Percentiles rank a stretch among this genome's conserved stretches.
These are phyloP conservation scores for Rheum nobile DNA, from an alignment of 148 eudicot genomes.

Conservation along the genomic window DNA sequence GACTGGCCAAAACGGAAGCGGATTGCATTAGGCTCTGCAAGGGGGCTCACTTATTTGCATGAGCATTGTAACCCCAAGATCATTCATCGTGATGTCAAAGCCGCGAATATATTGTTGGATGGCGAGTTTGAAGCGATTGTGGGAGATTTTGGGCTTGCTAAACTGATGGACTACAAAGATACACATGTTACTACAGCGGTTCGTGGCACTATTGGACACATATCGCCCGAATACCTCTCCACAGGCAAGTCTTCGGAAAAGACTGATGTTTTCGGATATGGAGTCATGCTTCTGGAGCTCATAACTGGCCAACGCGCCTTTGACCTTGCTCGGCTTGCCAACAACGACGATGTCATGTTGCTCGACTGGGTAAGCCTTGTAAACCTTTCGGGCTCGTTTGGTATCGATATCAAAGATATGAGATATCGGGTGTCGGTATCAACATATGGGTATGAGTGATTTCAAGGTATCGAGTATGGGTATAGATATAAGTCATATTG, in stretches of 20 bases:
- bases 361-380: slow-evolving; percentile 9
- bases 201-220: slow-evolving; percentile 90
- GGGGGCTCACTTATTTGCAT: slow-evolving; percentile 75
- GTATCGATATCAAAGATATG: no score
- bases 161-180: slow-evolving; percentile 79
- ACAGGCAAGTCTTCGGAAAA: slow-evolving; percentile 90
- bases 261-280: slow-evolving; percentile 90
- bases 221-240: slow-evolving; percentile 89
- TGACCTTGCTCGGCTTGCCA: slow-evolving; percentile 36
- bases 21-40: slow-evolving; percentile 81
- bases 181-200: slow-evolving; percentile 94
- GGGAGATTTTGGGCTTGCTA: slow-evolving; percentile 94
- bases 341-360: slow-evolving; percentile 11
- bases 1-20: slow-evolving; percentile 86
- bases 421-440: no score
- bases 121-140: slow-evolving; percentile 69
- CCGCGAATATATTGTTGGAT: slow-evolving; percentile 75
- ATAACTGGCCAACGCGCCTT: slow-evolving; percentile 83
- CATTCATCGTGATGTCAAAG: slow-evolving; percentile 91
- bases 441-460: no score
- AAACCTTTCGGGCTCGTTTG: no score
- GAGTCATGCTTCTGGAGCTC: slow-evolving; percentile 74
- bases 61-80: slow-evolving; percentile 97
- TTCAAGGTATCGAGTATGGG: no score
- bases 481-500: no score